Conservation (phyloP, 306 rosid genomes). For the Benincasa hispida region DNA sequence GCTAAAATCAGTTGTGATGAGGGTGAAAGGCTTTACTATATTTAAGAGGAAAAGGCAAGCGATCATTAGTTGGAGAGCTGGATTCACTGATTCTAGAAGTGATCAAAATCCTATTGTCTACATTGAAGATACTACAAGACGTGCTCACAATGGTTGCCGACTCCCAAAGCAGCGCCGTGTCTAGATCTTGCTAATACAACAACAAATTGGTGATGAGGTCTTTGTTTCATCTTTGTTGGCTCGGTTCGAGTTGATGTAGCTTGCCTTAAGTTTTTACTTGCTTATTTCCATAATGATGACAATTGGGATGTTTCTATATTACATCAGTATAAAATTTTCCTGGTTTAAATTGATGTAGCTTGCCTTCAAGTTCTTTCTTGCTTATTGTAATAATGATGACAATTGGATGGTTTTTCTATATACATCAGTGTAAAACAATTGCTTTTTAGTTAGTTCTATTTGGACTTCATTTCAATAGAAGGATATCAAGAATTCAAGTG, state of each 20-base stretch:
- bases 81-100: conserved; percentile 38
- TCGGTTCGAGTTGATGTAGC: neutral
- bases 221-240: neutral
- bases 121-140: conserved; percentile 57
- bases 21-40: conserved; percentile 57
- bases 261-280: neutral
- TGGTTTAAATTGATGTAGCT: neutral
- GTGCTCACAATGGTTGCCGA: conserved; percentile 62
- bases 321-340: neutral
- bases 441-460: neutral
- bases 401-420: neutral
- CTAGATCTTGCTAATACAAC: conserved; percentile 7
- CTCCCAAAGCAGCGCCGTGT: conserved; percentile 44
- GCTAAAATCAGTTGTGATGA: conserved; percentile 62
- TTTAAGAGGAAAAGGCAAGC: conserved; percentile 71
- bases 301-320: neutral
- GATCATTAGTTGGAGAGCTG: conserved; percentile 61
- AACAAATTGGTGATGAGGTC: neutral
- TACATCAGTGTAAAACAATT: neutral
- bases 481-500: neutral
- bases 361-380: neutral
- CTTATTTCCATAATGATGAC: neutral
- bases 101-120: conserved; percentile 41
- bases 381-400: neutral
- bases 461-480: neutral